phyloP scores from a whole-genome alignment of 306 rosid species.

The Cicer pinnatifidum region DNA sequence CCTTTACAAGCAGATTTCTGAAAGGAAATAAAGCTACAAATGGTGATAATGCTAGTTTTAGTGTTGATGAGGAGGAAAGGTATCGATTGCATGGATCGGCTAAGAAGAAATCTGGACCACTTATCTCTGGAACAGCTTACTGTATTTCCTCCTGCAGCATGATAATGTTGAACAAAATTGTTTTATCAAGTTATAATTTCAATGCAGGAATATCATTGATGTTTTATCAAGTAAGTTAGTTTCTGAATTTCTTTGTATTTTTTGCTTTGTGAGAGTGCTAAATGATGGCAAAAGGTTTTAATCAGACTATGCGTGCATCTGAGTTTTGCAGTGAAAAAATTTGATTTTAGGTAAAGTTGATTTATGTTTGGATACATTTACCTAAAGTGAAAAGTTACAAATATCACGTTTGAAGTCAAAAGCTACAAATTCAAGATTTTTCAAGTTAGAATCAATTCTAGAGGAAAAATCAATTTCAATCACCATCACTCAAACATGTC shows the following conservation, averaged over 20 bases:
- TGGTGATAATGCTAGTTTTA: conserved; percentile 45
- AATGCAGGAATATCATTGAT: conserved; percentile 85
- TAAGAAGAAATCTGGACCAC: conserved; percentile 69
- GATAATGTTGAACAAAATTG: conserved; percentile 84
- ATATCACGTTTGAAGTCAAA: too few relatives aligned
- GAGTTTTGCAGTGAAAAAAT: too few relatives aligned
- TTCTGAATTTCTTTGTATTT: background rate
- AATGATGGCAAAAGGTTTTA: conserved; percentile 12
- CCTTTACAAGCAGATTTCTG: conserved; percentile 57
- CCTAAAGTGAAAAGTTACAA: too few relatives aligned
- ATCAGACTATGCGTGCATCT: background rate
- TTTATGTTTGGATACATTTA: too few relatives aligned
- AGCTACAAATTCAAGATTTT: too few relatives aligned
- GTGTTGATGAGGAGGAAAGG: conserved; percentile 56
- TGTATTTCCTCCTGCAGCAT: conserved; percentile 92
- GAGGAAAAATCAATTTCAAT: too few relatives aligned
- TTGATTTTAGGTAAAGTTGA: too few relatives aligned
- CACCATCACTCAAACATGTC: too few relatives aligned
- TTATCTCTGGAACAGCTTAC: conserved; percentile 81
- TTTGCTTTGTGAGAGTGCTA: background rate
- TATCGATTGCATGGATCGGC: conserved; percentile 61
- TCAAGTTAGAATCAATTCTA: too few relatives aligned
- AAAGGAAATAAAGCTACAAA: conserved; percentile 55
- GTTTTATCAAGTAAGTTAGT: conserved; percentile 78
- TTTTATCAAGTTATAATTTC: conserved; percentile 77